Base-by-base conservation (phyloP, 1,284 basidiomycete genomes). In the Cutaneotrichosporon cavernicola region DNA sequence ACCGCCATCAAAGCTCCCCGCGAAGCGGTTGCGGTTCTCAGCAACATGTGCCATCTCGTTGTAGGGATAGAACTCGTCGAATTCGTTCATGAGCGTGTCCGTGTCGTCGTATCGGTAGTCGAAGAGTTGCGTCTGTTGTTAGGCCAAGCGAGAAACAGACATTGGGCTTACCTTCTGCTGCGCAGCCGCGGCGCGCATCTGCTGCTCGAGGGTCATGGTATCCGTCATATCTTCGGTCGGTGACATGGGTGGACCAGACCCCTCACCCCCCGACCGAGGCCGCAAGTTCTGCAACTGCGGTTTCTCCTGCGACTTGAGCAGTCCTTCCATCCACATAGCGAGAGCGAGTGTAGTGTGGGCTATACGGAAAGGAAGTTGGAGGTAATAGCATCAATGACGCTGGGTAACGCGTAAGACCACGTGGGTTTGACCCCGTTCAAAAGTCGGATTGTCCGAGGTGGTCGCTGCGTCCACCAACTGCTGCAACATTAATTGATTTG, bases 61-160 rank as follows among this genome's bases (percentile, higher is more conserved):
- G 81, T 97, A 99, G 31, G 93, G 93, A 81, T 97, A 99, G 82
- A 99, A 98, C 81, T 99, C 97, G 69, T 98, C 91, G 55, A 99
- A 89, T 80, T 98, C 97, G 72, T 92, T 91, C 84, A 95, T 89
- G 52, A 97, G 87, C 18, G 90, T 91, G 80, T 98, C 93, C 73
- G 96, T 91, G 77, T 99, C 96, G 71, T 94, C 91, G 77, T 96
- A 96, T 66, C 88, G 87, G 80, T 91, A 95, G 82, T 93, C 91
- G 78, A 90, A 95, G 72, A 86, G 87, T 38, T 87, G 90, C 87
- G 90, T 91, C 82, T 72, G 58, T 32, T 14, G n/a, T 47, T 5
- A 52, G 40, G 31, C 16, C 22, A 30, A 30, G 14, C 21, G 38
- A 10, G 16, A 26, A 26, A 26, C 26, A 26, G 3, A 26, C 3